Evolutionary conservation across 768 basidiomycete genomes (phyloP).

Genomic region (Rhizopogon vesiculosus): DNA sequence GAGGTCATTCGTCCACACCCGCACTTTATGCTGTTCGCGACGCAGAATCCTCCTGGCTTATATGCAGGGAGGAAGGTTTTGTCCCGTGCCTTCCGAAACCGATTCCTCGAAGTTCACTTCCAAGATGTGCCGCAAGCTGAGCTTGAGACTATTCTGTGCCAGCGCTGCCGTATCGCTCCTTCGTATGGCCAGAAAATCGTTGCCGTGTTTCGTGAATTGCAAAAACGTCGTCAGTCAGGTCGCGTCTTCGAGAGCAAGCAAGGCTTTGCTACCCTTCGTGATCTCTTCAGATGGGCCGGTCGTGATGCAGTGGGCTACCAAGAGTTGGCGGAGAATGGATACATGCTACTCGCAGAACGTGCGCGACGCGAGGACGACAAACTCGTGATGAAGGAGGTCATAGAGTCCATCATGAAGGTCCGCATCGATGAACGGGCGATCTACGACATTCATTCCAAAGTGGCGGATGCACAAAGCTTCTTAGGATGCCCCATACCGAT

Average conservation of each 20-base stretch:
- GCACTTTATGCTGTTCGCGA: constrained; percentile 97
- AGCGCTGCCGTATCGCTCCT: constrained; percentile 88
- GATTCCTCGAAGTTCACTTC: constrained; percentile 97
- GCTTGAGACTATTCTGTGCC: constrained; percentile 89
- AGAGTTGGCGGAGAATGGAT: constrained; percentile 92
- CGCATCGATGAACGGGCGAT: constrained; percentile 66
- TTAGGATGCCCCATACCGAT: constrained; percentile 53
- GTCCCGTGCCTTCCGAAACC: constrained; percentile 94
- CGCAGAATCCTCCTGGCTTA: constrained; percentile 94
- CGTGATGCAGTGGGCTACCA: constrained; percentile 87
- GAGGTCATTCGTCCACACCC: constrained; percentile 92
- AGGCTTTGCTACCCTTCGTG: constrained; percentile 93
- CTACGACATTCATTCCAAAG: constrained; percentile 52
- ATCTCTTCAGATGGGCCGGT: constrained; percentile 96
- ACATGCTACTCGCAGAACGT: constrained; percentile 95
- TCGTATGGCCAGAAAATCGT: constrained; percentile 92
- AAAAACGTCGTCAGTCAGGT: constrained; percentile 84
- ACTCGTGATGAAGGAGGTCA: constrained; percentile 83
- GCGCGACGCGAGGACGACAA: constrained; percentile 84
- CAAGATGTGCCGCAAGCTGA: constrained; percentile 94
- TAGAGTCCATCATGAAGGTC: constrained; percentile 88
- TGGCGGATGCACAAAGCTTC: constrained; percentile 37
- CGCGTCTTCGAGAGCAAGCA: constrained; percentile 98
- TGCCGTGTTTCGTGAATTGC: constrained; percentile 86
- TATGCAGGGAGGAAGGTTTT: constrained; percentile 94